These are phyloP conservation scores for Suillus placidus DNA, from an alignment of 768 basidiomycete species.

Conservation along the genomic window DNA sequence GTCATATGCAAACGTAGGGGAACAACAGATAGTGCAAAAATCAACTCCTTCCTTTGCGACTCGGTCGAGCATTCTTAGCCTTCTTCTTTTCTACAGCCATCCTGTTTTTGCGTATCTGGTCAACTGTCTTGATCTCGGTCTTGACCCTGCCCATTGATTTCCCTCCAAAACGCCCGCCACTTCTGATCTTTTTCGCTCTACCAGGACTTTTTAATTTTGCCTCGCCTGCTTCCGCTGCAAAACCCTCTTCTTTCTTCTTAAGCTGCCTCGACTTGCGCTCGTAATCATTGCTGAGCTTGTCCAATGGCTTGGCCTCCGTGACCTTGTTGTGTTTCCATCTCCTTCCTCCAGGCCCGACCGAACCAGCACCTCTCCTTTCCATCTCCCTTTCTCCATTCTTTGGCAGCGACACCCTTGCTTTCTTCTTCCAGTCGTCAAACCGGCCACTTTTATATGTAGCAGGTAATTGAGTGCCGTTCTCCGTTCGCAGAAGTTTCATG, in stretches of 20 bases:
- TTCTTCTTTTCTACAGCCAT: conserved; percentile 63
- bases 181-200: conserved; percentile 37
- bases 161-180: conserved; percentile 51
- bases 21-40: conserved; percentile 6
- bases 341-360: conserved; percentile 45
- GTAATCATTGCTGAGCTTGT: conserved; percentile 71
- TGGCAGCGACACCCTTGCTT: conserved; percentile 72
- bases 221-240: conserved; percentile 28
- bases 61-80: conserved; percentile 82
- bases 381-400: conserved; percentile 82
- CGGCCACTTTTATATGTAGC: conserved; percentile 92
- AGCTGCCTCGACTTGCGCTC: conserved; percentile 70
- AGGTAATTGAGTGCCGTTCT: conserved; percentile 88
- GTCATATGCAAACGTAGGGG: conserved; percentile 8
- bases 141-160: conserved; percentile 69
- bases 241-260: conserved; percentile 55
- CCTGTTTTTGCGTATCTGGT: conserved; percentile 83
- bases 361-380: conserved; percentile 34
- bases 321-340: conserved; percentile 76
- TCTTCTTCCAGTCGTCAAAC: conserved; percentile 94
- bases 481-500: conserved; percentile 89
- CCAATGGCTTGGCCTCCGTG: conserved; percentile 69
- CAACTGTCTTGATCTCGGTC: conserved; percentile 82
- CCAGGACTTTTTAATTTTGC: conserved; percentile 28
- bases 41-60: conserved; percentile 37